Evolutionary conservation across 2,329 filamentous ascomycete species (phyloP).

Genomic region (Hypomyces perniciosus): DNA sequence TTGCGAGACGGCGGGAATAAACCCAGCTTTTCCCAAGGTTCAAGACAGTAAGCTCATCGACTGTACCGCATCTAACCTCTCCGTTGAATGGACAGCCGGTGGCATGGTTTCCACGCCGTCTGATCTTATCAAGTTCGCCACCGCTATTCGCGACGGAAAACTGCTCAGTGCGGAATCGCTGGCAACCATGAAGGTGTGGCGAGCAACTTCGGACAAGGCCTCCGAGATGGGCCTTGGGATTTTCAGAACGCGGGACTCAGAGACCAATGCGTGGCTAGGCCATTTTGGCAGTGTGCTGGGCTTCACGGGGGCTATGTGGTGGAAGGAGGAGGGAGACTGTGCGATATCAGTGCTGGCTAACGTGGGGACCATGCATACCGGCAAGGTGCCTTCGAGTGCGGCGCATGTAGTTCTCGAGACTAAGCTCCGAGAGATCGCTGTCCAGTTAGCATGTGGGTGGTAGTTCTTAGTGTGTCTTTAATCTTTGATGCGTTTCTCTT

Average conservation of each 20-base stretch:
- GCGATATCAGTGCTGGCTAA: slow-evolving; percentile 9
- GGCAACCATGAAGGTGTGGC: slow-evolving; percentile 11
- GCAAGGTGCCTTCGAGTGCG: slow-evolving; percentile 7
- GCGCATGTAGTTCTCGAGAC: slow-evolving; percentile 8
- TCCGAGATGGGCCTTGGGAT: slow-evolving; percentile 13
- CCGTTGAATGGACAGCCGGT: slow-evolving; percentile 13
- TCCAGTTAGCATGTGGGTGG: too few relatives aligned
- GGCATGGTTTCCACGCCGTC: slow-evolving; percentile 12
- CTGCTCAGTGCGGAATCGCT: slow-evolving; percentile 9
- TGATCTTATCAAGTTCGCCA: slow-evolving; percentile 12
- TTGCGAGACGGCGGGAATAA: slow-evolving; percentile 9
- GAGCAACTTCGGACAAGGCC: neutral
- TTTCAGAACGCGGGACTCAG: slow-evolving; percentile 9
- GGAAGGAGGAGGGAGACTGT: slow-evolving; percentile 11
- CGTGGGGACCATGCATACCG: slow-evolving; percentile 12
- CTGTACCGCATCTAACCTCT: slow-evolving; percentile 13
- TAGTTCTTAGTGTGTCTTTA: too few relatives aligned
- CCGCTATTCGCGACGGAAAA: slow-evolving; percentile 12
- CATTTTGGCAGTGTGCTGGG: slow-evolving; percentile 13
- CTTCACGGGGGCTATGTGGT: slow-evolving; percentile 12
- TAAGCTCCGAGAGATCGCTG: slow-evolving; percentile 5
- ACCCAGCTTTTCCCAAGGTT: slow-evolving; percentile 7
- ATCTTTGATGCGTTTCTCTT: too few relatives aligned
- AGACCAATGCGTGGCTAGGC: slow-evolving; percentile 5
- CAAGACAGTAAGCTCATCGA: slow-evolving; percentile 10